Evolutionary conservation across 179 eudicot genomes (phyloP).

Genomic region (Drosera spatulata): DNA sequence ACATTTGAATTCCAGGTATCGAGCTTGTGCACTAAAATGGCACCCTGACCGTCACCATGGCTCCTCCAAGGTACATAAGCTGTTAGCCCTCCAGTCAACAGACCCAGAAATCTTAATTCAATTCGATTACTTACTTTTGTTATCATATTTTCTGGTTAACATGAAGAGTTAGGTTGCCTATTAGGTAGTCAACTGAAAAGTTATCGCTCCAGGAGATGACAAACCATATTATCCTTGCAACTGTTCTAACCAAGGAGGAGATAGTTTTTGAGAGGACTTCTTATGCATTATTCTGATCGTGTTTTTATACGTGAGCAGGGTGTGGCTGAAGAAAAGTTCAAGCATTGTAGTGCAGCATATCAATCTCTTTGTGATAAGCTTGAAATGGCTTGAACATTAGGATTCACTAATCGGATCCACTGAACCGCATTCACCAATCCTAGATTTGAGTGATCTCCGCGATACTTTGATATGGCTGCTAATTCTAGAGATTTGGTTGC

Average conservation of each 20-base stretch:
- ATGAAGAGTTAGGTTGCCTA: conserved; percentile 4
- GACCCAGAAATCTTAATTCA: too few species aligned
- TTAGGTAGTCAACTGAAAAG: conserved; percentile 6
- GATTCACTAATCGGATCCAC: too few species aligned
- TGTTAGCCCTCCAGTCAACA: conserved; percentile 1
- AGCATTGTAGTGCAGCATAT: conserved; percentile 89
- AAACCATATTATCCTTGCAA: not conserved
- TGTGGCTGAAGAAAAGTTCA: conserved; percentile 91
- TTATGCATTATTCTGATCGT: not conserved
- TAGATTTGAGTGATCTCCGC: too few species aligned
- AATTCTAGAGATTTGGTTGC: too few species aligned
- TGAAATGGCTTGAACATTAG: conserved; percentile 18
- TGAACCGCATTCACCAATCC: too few species aligned
- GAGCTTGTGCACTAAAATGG: conserved; percentile 89
- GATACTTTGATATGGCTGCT: too few species aligned
- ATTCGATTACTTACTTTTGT: too few species aligned
- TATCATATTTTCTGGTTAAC: conserved; percentile 10
- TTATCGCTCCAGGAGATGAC: not conserved
- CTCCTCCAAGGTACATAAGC: conserved; percentile 59
- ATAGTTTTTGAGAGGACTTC: too few species aligned
- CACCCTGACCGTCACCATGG: conserved; percentile 97
- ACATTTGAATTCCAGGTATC: conserved; percentile 47
- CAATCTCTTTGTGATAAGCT: conserved; percentile 76
- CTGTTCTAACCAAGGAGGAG: not conserved
- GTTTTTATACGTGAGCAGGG: conserved; percentile 26